Base-by-base conservation (phyloP, 306 rosid genomes). In the Hippophae rhamnoides region DNA sequence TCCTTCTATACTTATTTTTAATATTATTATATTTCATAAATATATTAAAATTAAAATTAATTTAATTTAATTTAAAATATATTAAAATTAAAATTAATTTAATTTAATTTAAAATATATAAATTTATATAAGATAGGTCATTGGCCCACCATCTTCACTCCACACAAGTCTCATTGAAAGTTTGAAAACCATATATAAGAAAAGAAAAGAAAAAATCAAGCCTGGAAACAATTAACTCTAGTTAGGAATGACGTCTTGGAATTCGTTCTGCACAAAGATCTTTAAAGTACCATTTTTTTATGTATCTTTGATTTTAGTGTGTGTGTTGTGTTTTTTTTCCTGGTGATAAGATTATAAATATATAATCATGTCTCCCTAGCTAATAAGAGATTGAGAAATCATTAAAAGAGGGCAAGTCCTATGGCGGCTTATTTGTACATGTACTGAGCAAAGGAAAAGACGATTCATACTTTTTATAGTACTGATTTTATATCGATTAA, bases 371-470 rank as follows among this genome's bases (percentile, higher is more conserved):
- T 18, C 23, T 18, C 23, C 23, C 23, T 18, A 18, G 4, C 38
- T 31, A 31, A 31, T 31, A 31, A 12, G 41, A 25, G 14, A 8
- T 26, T 59, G 56, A 25, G 53, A 52, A 46, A 63, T 56, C n/a
- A 53, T 63, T 70, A 64, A 57, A 38, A 59, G 27, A 57, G 56
- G 67, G 52, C 71, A 61, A 47, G 54, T 81, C 74, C 62, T 69
- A 76, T 70, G 90, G 85, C 83, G 80, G 85, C 83, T 82, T 68
- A 75, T 18, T 74, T 64, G 75, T 65, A 47, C 66, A 54, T 64
- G 76, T 72, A 63, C 66, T 43, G 73, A 68, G 75, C 68, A 74
- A 73, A 82, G 66, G 5, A 31, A 31, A 31, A 31, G 72, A 75
- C 79, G 62, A 70, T 79, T 68, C 47, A 70, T 61, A 67, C 80